Evolutionary conservation across 495 filamentous ascomycete genomes (phyloP).

Genomic region (Penicillium coffeae): DNA sequence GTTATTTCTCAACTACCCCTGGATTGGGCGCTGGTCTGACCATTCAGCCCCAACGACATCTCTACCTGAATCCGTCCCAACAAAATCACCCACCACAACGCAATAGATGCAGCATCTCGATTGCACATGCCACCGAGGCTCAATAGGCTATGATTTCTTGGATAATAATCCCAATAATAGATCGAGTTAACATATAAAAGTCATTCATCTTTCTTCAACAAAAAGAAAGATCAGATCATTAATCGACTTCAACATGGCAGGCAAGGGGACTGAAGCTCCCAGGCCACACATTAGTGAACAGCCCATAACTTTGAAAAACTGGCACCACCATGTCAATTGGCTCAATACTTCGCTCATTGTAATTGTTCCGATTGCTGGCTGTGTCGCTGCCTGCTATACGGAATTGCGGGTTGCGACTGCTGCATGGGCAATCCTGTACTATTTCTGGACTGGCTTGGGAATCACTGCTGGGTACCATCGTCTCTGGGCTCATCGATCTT

Average conservation of each 20-base stretch:
- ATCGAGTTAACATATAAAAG: no score
- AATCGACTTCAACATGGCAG: constrained; percentile 3
- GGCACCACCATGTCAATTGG: constrained; percentile 93
- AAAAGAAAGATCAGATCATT: neutral
- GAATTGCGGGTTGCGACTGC: constrained; percentile 63
- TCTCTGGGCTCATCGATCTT: constrained; percentile 85
- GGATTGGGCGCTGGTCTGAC: no score
- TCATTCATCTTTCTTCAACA: no score
- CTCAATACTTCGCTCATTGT: constrained; percentile 77
- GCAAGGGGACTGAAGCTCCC: constrained; percentile 1
- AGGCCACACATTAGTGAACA: constrained; percentile 43
- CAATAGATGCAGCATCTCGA: constrained; percentile 3
- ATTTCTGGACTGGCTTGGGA: constrained; percentile 78
- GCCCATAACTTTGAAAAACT: constrained; percentile 74
- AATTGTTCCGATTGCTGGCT: constrained; percentile 68
- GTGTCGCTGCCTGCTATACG: constrained; percentile 69
- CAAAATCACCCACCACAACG: constrained; percentile 9
- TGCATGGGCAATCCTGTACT: constrained; percentile 74
- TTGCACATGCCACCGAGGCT: constrained; percentile 9
- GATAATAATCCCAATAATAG: no score
- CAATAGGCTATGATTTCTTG: neutral
- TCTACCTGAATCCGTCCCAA: no score
- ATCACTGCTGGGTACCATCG: constrained; percentile 72
- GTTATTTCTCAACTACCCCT: no score
- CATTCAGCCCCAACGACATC: no score